These are phyloP conservation scores for Arxiozyma telluris DNA, from an alignment of 1,139 yeast genomes.

Conservation along the genomic window DNA sequence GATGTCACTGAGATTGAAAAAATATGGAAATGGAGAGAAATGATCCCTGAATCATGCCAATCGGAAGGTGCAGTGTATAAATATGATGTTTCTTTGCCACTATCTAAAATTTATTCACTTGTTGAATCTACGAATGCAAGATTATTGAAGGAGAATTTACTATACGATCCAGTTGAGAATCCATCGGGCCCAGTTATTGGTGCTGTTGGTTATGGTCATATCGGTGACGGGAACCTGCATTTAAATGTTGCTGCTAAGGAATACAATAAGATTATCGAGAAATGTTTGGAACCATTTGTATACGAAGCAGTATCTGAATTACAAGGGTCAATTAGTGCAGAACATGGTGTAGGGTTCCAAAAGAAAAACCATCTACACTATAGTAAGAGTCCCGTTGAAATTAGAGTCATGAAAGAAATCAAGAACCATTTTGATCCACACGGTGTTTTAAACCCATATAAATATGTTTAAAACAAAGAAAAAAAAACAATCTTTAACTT, in stretches of 20 bases:
- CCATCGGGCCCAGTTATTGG: conserved; percentile 55
- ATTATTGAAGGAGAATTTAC: conserved; percentile 47
- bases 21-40: conserved; percentile 94
- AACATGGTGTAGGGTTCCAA: conserved; percentile 95
- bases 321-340: conserved; percentile 88
- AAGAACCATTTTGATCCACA: conserved; percentile 84
- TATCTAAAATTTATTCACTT: conserved; percentile 65
- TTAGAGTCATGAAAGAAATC: conserved; percentile 62
- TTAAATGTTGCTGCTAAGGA: conserved; percentile 84
- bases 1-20: conserved; percentile 78
- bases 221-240: conserved; percentile 94
- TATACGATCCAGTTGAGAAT: conserved; percentile 45
- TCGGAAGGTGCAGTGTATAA: conserved; percentile 90
- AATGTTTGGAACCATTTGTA: conserved; percentile 79
- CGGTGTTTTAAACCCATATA: conserved; percentile 86
- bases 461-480: conserved; percentile 42
- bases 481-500: too few relatives aligned
- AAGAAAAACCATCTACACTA: conserved; percentile 83
- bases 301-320: conserved; percentile 78
- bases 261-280: conserved; percentile 68
- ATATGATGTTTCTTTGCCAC: conserved; percentile 88
- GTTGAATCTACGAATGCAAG: conserved; percentile 64
- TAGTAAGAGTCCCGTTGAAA: conserved; percentile 63
- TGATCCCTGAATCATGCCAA: conserved; percentile 81
- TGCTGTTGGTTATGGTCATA: conserved; percentile 91